Conservation (phyloP, 208 protist genomes). For the Sergeia podlipaevii region DNA sequence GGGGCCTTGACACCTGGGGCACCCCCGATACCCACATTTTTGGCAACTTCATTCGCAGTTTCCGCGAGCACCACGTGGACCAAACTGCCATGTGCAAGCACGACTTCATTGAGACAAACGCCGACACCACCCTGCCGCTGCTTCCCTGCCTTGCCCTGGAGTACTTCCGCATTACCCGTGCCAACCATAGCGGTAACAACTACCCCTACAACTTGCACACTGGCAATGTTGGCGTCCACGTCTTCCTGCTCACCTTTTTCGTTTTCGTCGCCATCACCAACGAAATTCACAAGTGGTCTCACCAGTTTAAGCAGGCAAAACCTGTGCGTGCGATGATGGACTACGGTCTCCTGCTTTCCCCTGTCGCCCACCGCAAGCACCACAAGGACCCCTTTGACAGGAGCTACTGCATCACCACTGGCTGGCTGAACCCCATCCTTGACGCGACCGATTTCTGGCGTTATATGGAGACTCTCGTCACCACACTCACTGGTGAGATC, state of each 20-base stretch:
- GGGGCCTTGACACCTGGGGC: slow-evolving; percentile 93
- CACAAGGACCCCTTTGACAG: slow-evolving; percentile 89
- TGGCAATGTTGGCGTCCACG: slow-evolving; percentile 58
- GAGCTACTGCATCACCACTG: slow-evolving; percentile 96
- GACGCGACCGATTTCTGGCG: slow-evolving; percentile 90
- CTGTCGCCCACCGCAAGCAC: slow-evolving; percentile 83
- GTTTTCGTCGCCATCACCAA: slow-evolving; percentile 90
- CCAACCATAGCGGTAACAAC: slow-evolving; percentile 29
- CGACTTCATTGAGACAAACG: slow-evolving; percentile 95
- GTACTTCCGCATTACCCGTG: slow-evolving; percentile 24
- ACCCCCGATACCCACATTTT: slow-evolving; percentile 84
- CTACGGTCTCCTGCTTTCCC: slow-evolving; percentile 76
- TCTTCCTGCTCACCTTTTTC: slow-evolving; percentile 68
- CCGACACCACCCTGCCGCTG: slow-evolving; percentile 89
- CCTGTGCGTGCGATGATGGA: slow-evolving; percentile 67
- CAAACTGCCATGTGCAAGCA: slow-evolving; percentile 91
- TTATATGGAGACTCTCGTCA: slow-evolving; percentile 72
- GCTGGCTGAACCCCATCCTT: slow-evolving; percentile 91
- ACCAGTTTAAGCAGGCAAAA: slow-evolving; percentile 64
- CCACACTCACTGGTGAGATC: slow-evolving; percentile 68
- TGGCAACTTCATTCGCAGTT: slow-evolving; percentile 93
- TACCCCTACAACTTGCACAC: slow-evolving; percentile 58
- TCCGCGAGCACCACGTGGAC: slow-evolving; percentile 94
- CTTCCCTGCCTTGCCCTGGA: slow-evolving; percentile 69
- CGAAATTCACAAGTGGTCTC: slow-evolving; percentile 94